Percentiles rank a stretch among this genome's conserved stretches.
These are phyloP conservation scores for Stylosanthes scabra DNA, from an alignment of 331 rosid genomes.

Conservation along the genomic window DNA sequence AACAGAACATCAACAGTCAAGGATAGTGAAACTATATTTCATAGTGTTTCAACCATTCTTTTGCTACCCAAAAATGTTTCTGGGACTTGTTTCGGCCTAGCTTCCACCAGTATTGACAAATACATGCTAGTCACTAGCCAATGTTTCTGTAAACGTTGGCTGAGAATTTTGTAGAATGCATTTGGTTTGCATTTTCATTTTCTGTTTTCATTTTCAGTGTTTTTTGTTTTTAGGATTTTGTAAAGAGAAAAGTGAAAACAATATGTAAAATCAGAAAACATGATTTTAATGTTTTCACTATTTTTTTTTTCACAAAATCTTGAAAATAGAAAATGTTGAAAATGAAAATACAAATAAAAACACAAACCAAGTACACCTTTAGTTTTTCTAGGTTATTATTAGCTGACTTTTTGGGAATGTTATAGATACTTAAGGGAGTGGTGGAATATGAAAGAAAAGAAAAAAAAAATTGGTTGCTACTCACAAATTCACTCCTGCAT, in stretches of 20 bases:
- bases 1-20: conserved; percentile 43
- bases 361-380: too few relatives aligned
- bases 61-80: conserved; percentile 10
- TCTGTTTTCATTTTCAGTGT: too few relatives aligned
- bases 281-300: too few relatives aligned
- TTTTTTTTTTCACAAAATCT: too few relatives aligned
- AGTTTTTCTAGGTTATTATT: background rate
- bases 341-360: too few relatives aligned
- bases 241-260: too few relatives aligned
- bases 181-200: too few relatives aligned
- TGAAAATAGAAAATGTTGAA: too few relatives aligned
- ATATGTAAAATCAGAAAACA: too few relatives aligned
- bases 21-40: conserved; percentile 29
- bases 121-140: conserved; percentile 27
- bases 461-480: background rate
- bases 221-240: too few relatives aligned
- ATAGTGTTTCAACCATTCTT: conserved; percentile 19
- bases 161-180: conserved; percentile 45
- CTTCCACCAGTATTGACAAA: conserved; percentile 3
- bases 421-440: conserved; percentile 4
- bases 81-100: conserved; percentile 27
- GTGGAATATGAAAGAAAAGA: conserved; percentile 11
- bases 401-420: conserved; percentile 26
- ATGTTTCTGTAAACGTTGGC: conserved; percentile 28
- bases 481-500: background rate